Evolutionary conservation across 192 early-diverging fungal genomes (phyloP), one percentile per base, ranked within the genome.

Genomic region (Rhizoclosmatium globosum): DNA sequence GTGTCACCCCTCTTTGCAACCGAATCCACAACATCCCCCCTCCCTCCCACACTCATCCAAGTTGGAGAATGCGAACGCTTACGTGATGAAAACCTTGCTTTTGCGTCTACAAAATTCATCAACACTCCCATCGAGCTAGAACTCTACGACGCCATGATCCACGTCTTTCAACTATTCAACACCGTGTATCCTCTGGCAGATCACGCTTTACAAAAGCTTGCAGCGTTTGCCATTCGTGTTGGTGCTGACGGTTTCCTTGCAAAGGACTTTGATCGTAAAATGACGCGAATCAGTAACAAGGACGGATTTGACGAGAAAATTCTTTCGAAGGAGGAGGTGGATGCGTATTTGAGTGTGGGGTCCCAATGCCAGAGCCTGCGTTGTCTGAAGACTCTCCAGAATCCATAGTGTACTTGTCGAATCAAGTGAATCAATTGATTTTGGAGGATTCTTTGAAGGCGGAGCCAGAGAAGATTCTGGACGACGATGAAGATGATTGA

Each of bases 41-140:
- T 86, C 7, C 76, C 74, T 13, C 88, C 88, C 39, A 71, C 78
- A 3, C 65, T 86, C 23, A 85, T 89, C 69, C 86, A 88, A 72
- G 23, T 57, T 43, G 88, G 88, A 11, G 82, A 76, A 47, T 84
- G 79, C 15, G 88, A 89, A 59, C 79, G 82, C 38, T 61, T 89
- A 17, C 82, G 85, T 41, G 85, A 89, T 69, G 88, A 89, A 68
- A 80, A 44, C 53, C 82, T 87, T 21, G 48, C 45, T 23, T 88
- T 88, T 71, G 45, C 57, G 17, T 44, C 71, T 31, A 19, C 38
- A 31, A 58, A 13, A 3, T 84, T 84, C 57, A 47, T 76, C n/a
- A 74, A 62, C 3, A 47, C 45, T 47, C 67, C 43, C 21, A 80
- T 88, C 62, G 76, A 61, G 21, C 57, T 88, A 9, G 87, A 88